These are phyloP conservation scores for Gossypium ekmanianum DNA, from an alignment of 345 rosid species.

Conservation along the genomic window DNA sequence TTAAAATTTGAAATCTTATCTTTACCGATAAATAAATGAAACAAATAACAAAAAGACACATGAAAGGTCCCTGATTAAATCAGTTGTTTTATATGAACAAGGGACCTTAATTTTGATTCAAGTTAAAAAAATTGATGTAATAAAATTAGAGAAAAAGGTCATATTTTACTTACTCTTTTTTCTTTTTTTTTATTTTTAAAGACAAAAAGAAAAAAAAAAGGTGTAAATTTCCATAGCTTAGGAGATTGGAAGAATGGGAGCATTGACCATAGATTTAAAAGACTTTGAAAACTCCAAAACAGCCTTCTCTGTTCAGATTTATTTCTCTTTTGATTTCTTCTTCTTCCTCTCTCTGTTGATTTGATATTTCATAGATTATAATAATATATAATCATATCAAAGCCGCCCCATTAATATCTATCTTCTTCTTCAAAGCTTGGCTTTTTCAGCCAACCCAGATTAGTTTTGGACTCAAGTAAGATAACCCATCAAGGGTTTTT, in stretches of 20 bases:
- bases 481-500: slow-evolving; percentile 17
- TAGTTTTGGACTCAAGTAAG: slow-evolving; percentile 44
- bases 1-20: no score
- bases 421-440: slow-evolving; percentile 21
- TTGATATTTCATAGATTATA: neutral
- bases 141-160: no score
- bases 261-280: slow-evolving; percentile 61
- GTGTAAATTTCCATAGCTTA: slow-evolving; percentile 37
- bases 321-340: slow-evolving; percentile 27
- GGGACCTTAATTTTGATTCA: no score
- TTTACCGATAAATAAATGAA: no score
- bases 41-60: no score
- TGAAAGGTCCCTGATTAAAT: no score
- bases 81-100: no score
- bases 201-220: slow-evolving; percentile 20
- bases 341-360: slow-evolving; percentile 20
- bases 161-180: no score
- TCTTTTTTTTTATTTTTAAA: no score
- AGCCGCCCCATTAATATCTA: slow-evolving; percentile 4
- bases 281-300: slow-evolving; percentile 52
- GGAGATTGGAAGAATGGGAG: slow-evolving; percentile 45
- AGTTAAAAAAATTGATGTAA: no score
- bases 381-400: neutral
- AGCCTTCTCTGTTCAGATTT: slow-evolving; percentile 31
- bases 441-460: slow-evolving; percentile 38